These are phyloP conservation scores for Vitis cinerea DNA, from an alignment of 164 flowering plant species.

Conservation along the genomic window DNA sequence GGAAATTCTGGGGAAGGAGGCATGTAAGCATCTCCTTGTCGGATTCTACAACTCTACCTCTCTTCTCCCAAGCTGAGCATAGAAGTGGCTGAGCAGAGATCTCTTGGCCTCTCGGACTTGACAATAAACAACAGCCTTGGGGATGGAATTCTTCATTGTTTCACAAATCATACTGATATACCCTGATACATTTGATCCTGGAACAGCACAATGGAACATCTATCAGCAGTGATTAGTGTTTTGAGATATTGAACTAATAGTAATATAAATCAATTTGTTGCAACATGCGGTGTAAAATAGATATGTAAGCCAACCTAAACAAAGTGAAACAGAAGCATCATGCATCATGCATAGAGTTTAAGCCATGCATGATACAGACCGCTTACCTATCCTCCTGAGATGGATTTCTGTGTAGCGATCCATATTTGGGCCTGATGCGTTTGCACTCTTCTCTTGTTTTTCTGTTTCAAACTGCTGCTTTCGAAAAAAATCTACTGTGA, in stretches of 20 bases:
- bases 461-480: constrained; percentile 78
- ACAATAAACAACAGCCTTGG: constrained; percentile 89
- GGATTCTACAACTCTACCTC: constrained; percentile 49
- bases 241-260: neutral
- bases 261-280: neutral
- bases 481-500: constrained; percentile 90
- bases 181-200: constrained; percentile 44
- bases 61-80: constrained; percentile 75
- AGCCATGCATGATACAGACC: neutral
- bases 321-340: neutral
- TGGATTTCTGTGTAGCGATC: constrained; percentile 74
- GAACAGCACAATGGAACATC: neutral
- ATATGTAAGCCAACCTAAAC: neutral
- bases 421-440: constrained; percentile 39
- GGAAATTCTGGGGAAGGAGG: neutral
- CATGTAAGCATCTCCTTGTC: neutral
- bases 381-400: constrained; percentile 74
- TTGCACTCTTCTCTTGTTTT: constrained; percentile 28
- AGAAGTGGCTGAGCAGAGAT: constrained; percentile 71
- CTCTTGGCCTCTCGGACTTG: constrained; percentile 92
- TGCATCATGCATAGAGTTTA: neutral
- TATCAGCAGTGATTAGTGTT: neutral
- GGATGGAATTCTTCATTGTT: constrained; percentile 70
- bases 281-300: neutral
- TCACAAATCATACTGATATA: constrained; percentile 86